Conservation (phyloP, 2,329 filamentous ascomycete genomes). For the Fusarium dlaminii region DNA sequence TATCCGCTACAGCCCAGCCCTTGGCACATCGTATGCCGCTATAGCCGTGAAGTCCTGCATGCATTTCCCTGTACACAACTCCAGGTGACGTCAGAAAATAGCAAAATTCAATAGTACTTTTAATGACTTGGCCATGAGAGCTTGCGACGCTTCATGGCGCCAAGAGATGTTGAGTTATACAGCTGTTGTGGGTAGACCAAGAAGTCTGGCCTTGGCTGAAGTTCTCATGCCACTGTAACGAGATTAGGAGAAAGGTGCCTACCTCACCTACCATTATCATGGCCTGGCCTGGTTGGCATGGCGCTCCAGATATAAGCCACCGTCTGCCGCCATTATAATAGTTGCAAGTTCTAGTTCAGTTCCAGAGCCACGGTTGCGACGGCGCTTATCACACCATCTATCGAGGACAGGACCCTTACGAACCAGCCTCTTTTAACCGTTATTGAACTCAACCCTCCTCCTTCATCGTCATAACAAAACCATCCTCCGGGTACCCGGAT, state of each 20-base stretch:
- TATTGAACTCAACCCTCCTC: conserved; percentile 11
- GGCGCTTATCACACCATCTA: conserved; percentile 36
- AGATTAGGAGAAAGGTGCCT: neutral
- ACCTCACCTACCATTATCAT: neutral
- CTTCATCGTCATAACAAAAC: neutral
- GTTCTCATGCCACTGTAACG: neutral
- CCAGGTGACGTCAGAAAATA: conserved; percentile 37
- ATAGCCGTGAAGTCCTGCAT: conserved; percentile 22
- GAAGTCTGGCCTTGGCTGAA: neutral
- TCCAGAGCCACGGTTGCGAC: conserved; percentile 20
- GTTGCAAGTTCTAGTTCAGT: conserved; percentile 6
- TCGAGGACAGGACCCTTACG: conserved; percentile 6
- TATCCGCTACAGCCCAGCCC: conserved; percentile 31
- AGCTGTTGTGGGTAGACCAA: conserved; percentile 30
- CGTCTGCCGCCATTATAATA: conserved; percentile 7
- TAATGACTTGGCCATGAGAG: conserved; percentile 25
- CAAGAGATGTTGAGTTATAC: conserved; percentile 22
- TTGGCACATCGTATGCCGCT: conserved; percentile 34
- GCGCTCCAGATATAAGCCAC: conserved; percentile 34
- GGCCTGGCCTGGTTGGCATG: neutral
- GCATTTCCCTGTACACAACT: conserved; percentile 5
- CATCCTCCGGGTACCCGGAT: neutral
- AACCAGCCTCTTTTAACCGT: conserved; percentile 25
- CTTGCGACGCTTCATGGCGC: conserved; percentile 34
- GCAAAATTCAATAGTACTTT: conserved; percentile 1